Evolutionary conservation across 805 yeast genomes (phyloP), one percentile per base, ranked within the genome.

Genomic region (Ogataea corticis): DNA sequence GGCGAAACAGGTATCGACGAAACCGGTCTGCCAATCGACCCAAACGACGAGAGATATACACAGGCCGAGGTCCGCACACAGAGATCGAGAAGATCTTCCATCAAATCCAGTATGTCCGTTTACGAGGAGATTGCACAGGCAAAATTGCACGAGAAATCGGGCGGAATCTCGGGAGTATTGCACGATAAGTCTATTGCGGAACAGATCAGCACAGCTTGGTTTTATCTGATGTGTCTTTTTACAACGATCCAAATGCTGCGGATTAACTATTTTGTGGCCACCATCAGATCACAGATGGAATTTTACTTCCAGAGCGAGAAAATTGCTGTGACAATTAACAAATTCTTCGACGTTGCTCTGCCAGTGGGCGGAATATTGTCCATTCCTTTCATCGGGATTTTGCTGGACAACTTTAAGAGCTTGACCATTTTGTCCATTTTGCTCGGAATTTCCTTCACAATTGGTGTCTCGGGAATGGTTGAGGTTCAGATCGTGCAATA

Each of bases 241-340:
- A 86, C 96, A 5, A 78, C 91, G 2, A 76, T 91, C 46, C 95
- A 89, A 65, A 91, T 91, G 97, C 74, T 92, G 35, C 75, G 97
- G 62, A 84, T 91, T 55, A 91, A 91, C 69, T 92, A 87, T 65
- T 92, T 89, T 66, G 94, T 91, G 44, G 97, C 97, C 7, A 88
- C 97, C 2, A 72, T 91, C 29, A 79, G 82, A 58, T 71, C 96
- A 0, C 97, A 91, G 68, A 95, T 89, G 71, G 75, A 75, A 19
- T 92, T 72, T 59, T 74, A 90, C 49, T 72, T 89, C 44, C 79
- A 77, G 11, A 70, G 71, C 52, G 68, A 68, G 7, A 63, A 70
- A 3, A 51, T 57, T 2, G 96, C 95, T 1, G 62, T 73, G 19
- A 55, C 58, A 11, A 66, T 88, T 40, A 89, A 89, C 62, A 78